Conservation (phyloP, 2,329 filamentous ascomycete genomes). For the Bipolaris zeicola region DNA sequence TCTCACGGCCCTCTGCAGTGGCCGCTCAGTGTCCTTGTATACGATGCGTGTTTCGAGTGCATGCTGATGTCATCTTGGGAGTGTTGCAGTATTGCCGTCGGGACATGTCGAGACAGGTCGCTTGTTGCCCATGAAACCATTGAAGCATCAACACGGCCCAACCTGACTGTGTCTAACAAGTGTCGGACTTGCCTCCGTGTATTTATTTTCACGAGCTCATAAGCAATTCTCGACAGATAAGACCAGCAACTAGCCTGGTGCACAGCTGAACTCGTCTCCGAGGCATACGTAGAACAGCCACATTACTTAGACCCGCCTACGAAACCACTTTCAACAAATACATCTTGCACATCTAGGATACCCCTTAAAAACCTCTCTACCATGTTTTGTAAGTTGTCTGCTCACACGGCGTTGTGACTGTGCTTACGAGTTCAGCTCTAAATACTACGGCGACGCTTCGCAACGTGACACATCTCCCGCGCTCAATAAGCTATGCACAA, state of each 20-base stretch:
- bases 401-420: background rate
- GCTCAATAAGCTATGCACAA: conserved; percentile 23
- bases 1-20: background rate
- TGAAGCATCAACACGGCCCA: conserved; percentile 7
- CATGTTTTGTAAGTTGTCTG: conserved; percentile 39
- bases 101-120: conserved; percentile 8
- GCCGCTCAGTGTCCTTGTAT: background rate
- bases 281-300: background rate
- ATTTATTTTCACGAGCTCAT: background rate
- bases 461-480: conserved; percentile 43
- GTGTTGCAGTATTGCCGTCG: background rate
- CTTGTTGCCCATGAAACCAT: conserved; percentile 14
- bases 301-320: background rate
- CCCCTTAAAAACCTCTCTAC: background rate
- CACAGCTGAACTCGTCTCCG: background rate
- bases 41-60: background rate
- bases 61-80: background rate
- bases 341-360: background rate
- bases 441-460: conserved; percentile 40
- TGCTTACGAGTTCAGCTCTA: conserved; percentile 31
- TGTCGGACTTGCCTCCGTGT: background rate
- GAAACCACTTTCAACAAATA: background rate
- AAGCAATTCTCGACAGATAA: background rate
- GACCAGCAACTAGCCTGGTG: background rate
- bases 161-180: background rate